Conservation (phyloP, 23 red algal genomes). For the Gracilaria caudata region DNA sequence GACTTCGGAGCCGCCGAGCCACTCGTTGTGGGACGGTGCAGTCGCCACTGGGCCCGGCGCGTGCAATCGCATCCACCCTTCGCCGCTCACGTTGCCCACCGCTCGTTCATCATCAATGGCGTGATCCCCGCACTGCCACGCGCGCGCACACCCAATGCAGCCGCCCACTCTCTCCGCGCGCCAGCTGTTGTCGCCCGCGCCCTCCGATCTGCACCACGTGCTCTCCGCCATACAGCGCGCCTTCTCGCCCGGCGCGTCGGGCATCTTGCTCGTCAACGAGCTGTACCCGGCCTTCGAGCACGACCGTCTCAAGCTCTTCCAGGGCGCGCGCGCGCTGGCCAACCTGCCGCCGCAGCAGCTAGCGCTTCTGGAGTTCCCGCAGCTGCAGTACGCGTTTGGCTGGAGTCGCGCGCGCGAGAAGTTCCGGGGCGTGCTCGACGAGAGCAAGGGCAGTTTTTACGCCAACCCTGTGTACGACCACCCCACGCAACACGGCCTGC, state of each 20-base stretch:
- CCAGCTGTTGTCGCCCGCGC: neutral
- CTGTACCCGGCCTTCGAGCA: slow-evolving; percentile 18
- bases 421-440: slow-evolving; percentile 23
- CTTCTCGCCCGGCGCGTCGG: slow-evolving; percentile 24
- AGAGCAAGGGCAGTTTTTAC: slow-evolving; percentile 63
- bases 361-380: neutral
- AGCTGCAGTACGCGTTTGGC: slow-evolving; percentile 25
- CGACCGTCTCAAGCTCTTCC: slow-evolving; percentile 30
- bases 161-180: neutral
- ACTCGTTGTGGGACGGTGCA: too few relatives aligned
- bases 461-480: slow-evolving; percentile 68
- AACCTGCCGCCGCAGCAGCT: slow-evolving; percentile 11
- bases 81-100: too few relatives aligned
- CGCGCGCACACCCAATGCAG: neutral
- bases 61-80: neutral
- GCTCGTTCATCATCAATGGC: too few relatives aligned
- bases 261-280: slow-evolving; percentile 34
- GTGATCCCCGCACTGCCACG: neutral
- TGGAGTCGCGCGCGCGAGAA: slow-evolving; percentile 64
- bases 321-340: slow-evolving; percentile 35
- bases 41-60: too few relatives aligned
- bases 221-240: neutral
- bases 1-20: too few relatives aligned
- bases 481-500: neutral
- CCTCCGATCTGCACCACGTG: neutral